Percentiles rank a stretch among this genome's conserved stretches.
Evolutionary conservation across 306 rosid genomes (phyloP).

Genomic region (Lithocarpus polystachyus): DNA sequence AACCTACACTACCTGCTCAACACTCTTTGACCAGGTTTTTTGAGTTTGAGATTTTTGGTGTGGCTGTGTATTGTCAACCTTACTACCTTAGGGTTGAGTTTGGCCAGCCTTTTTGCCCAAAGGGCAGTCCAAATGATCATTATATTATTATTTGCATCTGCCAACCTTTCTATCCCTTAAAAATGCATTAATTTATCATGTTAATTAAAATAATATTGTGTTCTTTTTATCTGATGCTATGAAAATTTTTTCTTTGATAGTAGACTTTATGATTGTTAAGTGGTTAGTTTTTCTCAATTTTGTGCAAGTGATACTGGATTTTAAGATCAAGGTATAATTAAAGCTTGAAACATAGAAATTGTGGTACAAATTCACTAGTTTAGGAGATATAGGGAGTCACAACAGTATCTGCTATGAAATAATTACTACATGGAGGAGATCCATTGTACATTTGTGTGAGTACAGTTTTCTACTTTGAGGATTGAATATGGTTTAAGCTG

Average conservation of each 20-base stretch:
- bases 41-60: not conserved
- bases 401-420: not conserved
- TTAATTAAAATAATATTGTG: not conserved
- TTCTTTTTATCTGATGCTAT: not conserved
- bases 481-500: conserved; percentile 12
- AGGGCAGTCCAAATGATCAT: not conserved
- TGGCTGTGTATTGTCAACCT: not conserved
- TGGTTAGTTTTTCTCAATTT: not conserved
- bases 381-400: not conserved
- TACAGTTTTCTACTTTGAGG: not conserved
- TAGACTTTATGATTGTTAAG: too few relatives aligned
- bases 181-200: not conserved
- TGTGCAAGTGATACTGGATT: not conserved
- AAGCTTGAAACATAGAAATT: not conserved
- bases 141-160: not conserved
- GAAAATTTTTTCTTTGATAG: not conserved
- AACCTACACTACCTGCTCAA: not conserved
- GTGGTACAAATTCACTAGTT: not conserved
- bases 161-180: not conserved
- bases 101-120: not conserved
- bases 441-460: not conserved
- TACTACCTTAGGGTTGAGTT: not conserved
- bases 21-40: not conserved
- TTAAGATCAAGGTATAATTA: not conserved
- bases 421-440: not conserved